These are phyloP conservation scores for Phaeosphaeriaceae sp. DNA, from an alignment of 2,329 filamentous ascomycete genomes.

Conservation along the genomic window DNA sequence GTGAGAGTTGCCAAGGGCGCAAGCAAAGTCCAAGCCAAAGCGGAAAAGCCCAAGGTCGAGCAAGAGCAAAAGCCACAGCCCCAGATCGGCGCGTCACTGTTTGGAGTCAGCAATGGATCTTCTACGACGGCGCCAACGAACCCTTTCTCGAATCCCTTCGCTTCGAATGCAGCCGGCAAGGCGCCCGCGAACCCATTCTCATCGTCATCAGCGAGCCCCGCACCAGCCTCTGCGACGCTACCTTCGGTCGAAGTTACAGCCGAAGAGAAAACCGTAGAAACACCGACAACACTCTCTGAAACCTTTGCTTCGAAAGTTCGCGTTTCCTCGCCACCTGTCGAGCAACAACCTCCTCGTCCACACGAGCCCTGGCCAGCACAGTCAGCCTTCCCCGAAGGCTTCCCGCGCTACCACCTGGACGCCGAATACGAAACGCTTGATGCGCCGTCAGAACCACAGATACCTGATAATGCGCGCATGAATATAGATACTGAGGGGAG, in stretches of 20 bases:
- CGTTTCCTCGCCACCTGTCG: conserved; percentile 54
- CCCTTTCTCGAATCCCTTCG: conserved; percentile 66
- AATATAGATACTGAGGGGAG: conserved; percentile 46
- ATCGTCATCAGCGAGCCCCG: conserved; percentile 28
- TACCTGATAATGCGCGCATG: conserved; percentile 57
- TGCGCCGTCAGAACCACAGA: conserved; percentile 57
- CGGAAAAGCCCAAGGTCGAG: conserved; percentile 27
- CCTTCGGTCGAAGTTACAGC: conserved; percentile 27
- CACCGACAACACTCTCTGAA: conserved; percentile 68
- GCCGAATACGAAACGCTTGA: conserved; percentile 92
- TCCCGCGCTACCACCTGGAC: conserved; percentile 80
- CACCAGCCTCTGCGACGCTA: conserved; percentile 54
- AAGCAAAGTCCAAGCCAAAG: conserved; percentile 24
- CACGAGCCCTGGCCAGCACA: conserved; percentile 79
- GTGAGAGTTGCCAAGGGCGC: conserved; percentile 61
- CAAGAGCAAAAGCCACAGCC: conserved; percentile 48
- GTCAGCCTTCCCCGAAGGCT: conserved; percentile 72
- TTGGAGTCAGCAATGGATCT: conserved; percentile 65
- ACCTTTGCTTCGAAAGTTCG: conserved; percentile 77
- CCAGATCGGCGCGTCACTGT: conserved; percentile 72
- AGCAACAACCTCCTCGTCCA: conserved; percentile 47
- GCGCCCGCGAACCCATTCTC: conserved; percentile 65
- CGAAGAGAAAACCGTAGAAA: conserved; percentile 31
- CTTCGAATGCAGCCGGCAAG: conserved; percentile 47
- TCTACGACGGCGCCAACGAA: conserved; percentile 29